Evolutionary conservation across 2,329 filamentous ascomycete genomes (phyloP).

Genomic region (Blastomyces parvus): DNA sequence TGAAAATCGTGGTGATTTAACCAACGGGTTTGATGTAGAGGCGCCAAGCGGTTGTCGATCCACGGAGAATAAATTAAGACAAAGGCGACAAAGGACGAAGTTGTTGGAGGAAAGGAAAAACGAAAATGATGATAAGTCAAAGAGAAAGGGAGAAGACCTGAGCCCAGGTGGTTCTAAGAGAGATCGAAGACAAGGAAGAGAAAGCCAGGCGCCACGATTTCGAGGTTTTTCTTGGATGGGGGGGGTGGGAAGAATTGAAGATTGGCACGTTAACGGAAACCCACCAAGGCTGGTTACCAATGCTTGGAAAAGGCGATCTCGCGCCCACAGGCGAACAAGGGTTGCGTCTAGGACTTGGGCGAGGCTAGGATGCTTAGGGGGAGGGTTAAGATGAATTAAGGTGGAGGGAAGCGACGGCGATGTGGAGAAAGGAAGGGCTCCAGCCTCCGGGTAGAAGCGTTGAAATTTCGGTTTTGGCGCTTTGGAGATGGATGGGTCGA

Average conservation of each 20-base stretch:
- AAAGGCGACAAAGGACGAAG: background rate
- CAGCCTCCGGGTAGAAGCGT: background rate
- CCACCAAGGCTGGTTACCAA: background rate
- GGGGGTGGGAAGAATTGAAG: background rate
- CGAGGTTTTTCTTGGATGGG: background rate
- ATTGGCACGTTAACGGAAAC: background rate
- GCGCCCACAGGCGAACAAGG: background rate
- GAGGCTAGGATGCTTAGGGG: background rate
- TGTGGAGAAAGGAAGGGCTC: background rate
- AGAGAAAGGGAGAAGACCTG: background rate
- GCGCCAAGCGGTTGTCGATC: background rate
- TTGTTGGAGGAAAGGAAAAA: background rate
- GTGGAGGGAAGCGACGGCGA: background rate
- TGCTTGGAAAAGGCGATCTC: conserved; percentile 3
- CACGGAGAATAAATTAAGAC: background rate
- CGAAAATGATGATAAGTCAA: background rate
- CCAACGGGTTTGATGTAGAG: background rate
- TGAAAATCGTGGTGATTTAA: background rate
- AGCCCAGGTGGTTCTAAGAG: background rate
- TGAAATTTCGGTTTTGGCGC: background rate
- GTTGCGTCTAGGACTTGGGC: background rate
- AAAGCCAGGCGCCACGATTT: background rate
- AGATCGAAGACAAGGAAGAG: background rate
- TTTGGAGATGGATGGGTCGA: background rate
- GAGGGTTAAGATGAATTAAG: background rate